A percentile compares a stretch with the other conserved stretches of the same genome.
These are phyloP conservation scores for Mortierella alpina DNA, from an alignment of 192 early-diverging fungal genomes.

Conservation along the genomic window DNA sequence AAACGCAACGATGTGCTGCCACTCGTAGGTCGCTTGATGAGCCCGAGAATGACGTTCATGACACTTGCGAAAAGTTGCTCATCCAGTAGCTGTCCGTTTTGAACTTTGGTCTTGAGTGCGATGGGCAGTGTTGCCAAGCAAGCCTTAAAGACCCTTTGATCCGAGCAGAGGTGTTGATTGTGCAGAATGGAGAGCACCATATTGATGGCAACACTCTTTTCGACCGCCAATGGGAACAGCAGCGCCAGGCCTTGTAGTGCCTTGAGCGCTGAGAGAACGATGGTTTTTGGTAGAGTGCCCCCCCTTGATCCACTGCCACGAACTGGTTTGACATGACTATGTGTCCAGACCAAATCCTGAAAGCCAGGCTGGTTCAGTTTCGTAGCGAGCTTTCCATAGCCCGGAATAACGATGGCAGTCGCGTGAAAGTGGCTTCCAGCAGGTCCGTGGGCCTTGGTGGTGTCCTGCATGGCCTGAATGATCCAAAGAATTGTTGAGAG, in stretches of 20 bases:
- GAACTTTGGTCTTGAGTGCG: slow-evolving; percentile 44
- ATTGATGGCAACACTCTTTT: slow-evolving; percentile 30
- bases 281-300: slow-evolving; percentile 37
- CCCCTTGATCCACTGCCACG: slow-evolving; percentile 23
- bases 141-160: slow-evolving; percentile 49
- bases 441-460: neutral
- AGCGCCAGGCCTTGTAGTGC: slow-evolving; percentile 38
- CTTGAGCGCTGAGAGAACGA: slow-evolving; percentile 43
- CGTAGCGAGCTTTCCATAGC: slow-evolving; percentile 9
- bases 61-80: slow-evolving; percentile 34
- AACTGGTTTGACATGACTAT: slow-evolving; percentile 14
- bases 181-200: slow-evolving; percentile 31
- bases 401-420: slow-evolving; percentile 2
- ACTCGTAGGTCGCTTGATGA: slow-evolving; percentile 10
- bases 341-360: slow-evolving; percentile 10
- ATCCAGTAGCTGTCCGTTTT: slow-evolving; percentile 38
- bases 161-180: slow-evolving; percentile 34
- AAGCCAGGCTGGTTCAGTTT: slow-evolving; percentile 29
- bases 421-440: neutral
- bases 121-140: slow-evolving; percentile 41
- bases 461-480: slow-evolving; percentile 35
- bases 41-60: slow-evolving; percentile 33
- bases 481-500: slow-evolving; percentile 41
- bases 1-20: slow-evolving; percentile 30
- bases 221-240: slow-evolving; percentile 24